A percentile compares a stretch with the other conserved stretches of the same genome.
phyloP scores from a whole-genome alignment of 1,284 basidiomycete species.

The Puccinia coronata region DNA sequence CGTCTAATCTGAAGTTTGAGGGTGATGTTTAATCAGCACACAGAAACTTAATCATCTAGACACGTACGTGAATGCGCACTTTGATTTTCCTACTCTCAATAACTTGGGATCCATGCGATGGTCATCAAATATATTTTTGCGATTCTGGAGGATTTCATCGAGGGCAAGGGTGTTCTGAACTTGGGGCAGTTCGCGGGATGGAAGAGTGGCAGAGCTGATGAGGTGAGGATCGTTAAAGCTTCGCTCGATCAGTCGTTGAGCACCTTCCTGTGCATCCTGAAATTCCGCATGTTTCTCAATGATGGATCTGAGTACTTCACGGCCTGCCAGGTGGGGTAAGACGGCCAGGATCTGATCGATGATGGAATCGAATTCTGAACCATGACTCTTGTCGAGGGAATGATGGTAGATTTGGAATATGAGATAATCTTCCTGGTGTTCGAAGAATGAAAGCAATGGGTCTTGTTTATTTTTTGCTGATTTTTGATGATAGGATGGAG shows the following conservation, averaged over 20 bases:
- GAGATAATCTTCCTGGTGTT: not conserved
- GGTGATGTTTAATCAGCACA: too few relatives aligned
- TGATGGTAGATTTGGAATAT: not conserved
- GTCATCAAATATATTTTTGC: not conserved
- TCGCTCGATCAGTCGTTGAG: not conserved
- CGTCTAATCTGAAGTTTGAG: slow-evolving; percentile 20
- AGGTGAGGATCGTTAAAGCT: not conserved
- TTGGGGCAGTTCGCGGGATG: too few relatives aligned
- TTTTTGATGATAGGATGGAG: not conserved
- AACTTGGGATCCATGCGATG: not conserved
- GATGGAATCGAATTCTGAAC: not conserved
- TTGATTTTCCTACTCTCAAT: not conserved
- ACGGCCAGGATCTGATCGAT: not conserved
- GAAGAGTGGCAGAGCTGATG: too few relatives aligned
- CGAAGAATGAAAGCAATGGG: not conserved
- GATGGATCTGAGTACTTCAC: not conserved
- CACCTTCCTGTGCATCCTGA: not conserved
- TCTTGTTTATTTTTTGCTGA: not conserved
- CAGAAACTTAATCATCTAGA: too few relatives aligned
- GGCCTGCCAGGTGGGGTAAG: not conserved
- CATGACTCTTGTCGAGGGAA: not conserved
- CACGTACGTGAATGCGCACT: too few relatives aligned
- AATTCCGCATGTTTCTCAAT: not conserved
- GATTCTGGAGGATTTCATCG: not conserved
- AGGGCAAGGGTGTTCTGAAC: too few relatives aligned